Base-by-base conservation (phyloP, 2,329 filamentous ascomycete species). In the Verticillium klebahnii region DNA sequence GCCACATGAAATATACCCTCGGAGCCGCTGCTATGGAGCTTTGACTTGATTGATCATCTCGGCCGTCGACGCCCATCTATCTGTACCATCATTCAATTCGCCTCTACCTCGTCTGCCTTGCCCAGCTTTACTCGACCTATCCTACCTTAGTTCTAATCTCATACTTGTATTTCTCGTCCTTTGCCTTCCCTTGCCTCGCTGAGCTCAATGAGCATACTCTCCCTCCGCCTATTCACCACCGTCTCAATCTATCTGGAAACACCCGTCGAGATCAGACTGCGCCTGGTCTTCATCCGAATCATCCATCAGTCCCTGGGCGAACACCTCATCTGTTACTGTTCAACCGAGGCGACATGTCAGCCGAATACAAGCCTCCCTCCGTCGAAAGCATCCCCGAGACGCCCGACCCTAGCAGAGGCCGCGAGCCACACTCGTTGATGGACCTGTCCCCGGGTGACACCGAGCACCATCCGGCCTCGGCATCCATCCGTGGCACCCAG, bases 361-460 rank as follows among this genome's bases (percentile, higher is more conserved):
- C 57, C 34, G 40, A 37, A 17, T 61, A 64, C 25, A 57, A 37
- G 8, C 54, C 59, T n/a, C 63, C 61, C 15, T 61, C 57, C 9
- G 59, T 64, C 11, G 61, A 61, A 36, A 29, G 55, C 37, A 31
- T 52, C 19, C 45, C 45, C n/a, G 45, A 25, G 45, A 50, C 45
- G 12, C 17, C n/a, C 12, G 19, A 14, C n/a, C 29, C 34, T 29
- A 9, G 56, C 23, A n/a, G 32, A 25, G 34, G 39, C 39, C 36
- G 14, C 55, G 32, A 54, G 37, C 52, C 23, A 61, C 4, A 58
- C 17, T 29, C 32, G 23, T 34, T 25, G 19, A 23, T 50, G 19
- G 19, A 50, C 19, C 45, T 8, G n/a, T 50, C 19, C 45, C 9
- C 45, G 8, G 45, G 45, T 50, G 45, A 12, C 19, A 50, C 19